Evolutionary conservation across 805 yeast species (phyloP).

Genomic region (Candida ovalis): DNA sequence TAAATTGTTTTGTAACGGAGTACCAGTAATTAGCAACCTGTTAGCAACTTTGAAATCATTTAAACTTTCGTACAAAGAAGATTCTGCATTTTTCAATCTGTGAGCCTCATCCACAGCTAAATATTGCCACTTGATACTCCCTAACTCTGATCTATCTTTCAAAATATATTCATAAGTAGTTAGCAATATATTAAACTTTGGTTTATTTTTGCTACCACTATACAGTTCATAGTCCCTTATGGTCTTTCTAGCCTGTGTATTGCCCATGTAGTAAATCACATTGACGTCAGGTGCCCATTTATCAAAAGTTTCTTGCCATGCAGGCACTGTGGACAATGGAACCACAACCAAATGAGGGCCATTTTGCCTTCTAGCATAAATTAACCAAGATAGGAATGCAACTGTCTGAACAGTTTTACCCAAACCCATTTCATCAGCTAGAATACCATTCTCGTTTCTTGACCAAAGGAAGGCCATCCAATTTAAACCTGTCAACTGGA

Average conservation of each 20-base stretch:
- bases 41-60: constrained; percentile 78
- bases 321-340: constrained; percentile 92
- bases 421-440: constrained; percentile 98
- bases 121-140: constrained; percentile 88
- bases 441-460: constrained; percentile 91
- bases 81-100: constrained; percentile 88
- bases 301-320: constrained; percentile 99
- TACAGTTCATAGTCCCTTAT: constrained; percentile 86
- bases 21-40: constrained; percentile 90
- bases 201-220: constrained; percentile 53
- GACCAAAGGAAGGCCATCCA: constrained; percentile 99
- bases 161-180: constrained; percentile 96
- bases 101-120: constrained; percentile 99
- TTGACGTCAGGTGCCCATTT: constrained; percentile 97
- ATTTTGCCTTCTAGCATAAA: constrained; percentile 92
- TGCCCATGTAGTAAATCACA: constrained; percentile 90
- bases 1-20: constrained; percentile 94
- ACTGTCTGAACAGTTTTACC: constrained; percentile 98
- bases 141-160: constrained; percentile 80
- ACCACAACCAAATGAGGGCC: constrained; percentile 98
- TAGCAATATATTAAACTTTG: constrained; percentile 85
- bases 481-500: constrained; percentile 95
- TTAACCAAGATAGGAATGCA: constrained; percentile 88
- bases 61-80: constrained; percentile 86
- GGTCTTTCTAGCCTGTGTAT: constrained; percentile 75